Evolutionary conservation across 164 flowering plant genomes (phyloP).

Genomic region (Sextonia rubra): DNA sequence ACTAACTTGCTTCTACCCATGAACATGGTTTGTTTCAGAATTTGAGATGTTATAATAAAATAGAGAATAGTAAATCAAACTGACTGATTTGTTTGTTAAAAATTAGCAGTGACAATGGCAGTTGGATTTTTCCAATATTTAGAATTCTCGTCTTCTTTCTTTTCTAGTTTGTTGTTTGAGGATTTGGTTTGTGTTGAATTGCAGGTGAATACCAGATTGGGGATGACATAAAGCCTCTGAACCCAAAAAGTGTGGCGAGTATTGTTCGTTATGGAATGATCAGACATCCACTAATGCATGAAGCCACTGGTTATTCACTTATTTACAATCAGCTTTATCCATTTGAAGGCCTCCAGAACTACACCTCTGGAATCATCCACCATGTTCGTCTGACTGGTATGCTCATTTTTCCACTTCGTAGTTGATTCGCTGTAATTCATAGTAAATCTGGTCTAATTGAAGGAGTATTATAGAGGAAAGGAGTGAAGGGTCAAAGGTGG

Average conservation of each 20-base stretch:
- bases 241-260: conserved; percentile 61
- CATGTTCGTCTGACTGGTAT: conserved; percentile 88
- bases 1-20: too few relatives aligned
- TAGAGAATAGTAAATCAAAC: too few relatives aligned
- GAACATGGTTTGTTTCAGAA: not conserved
- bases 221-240: conserved; percentile 49
- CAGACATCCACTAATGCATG: conserved; percentile 23
- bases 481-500: too few relatives aligned
- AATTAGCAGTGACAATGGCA: too few relatives aligned
- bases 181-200: conserved; percentile 6
- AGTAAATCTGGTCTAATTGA: too few relatives aligned
- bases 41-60: too few relatives aligned
- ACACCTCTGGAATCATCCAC: conserved; percentile 92
- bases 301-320: conserved; percentile 60
- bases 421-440: too few relatives aligned
- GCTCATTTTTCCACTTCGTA: not conserved
- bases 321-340: conserved; percentile 87
- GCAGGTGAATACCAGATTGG: conserved; percentile 93
- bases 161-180: not conserved
- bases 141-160: not conserved
- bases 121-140: too few relatives aligned
- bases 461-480: too few relatives aligned
- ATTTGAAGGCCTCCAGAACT: conserved; percentile 76
- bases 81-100: too few relatives aligned
- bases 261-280: conserved; percentile 56